Conservation (phyloP, 371 early-diverging fungal species). For the Rhizopus microsporus region DNA sequence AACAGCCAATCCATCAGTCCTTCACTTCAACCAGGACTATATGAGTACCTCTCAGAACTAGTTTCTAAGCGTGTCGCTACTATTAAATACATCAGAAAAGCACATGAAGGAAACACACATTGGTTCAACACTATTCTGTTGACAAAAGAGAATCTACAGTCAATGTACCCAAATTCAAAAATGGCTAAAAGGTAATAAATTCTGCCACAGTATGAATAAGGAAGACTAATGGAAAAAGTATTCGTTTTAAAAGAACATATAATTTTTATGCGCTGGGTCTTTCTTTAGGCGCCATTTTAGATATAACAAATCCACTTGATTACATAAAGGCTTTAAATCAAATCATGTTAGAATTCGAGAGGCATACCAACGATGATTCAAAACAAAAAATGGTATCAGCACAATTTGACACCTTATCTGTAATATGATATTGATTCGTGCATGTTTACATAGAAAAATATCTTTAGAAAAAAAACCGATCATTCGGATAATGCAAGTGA, state of each 20-base stretch:
- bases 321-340: conserved; percentile 65
- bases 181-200: conserved; percentile 42
- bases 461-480: conserved; percentile 52
- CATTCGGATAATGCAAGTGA: conserved; percentile 39
- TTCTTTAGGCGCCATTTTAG: conserved; percentile 64
- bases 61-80: conserved; percentile 70
- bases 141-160: conserved; percentile 48
- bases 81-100: conserved; percentile 60
- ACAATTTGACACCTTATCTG: background rate
- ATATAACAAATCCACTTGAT: conserved; percentile 63
- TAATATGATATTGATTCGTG: background rate
- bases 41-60: conserved; percentile 57
- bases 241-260: conserved; percentile 36
- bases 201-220: conserved; percentile 11
- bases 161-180: conserved; percentile 40
- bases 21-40: conserved; percentile 33
- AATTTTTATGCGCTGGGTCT: conserved; percentile 65
- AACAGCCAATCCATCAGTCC: background rate
- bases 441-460: conserved; percentile 48
- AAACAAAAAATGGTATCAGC: conserved; percentile 56
- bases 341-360: conserved; percentile 61
- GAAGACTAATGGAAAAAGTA: background rate
- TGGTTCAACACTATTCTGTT: conserved; percentile 66
- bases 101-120: conserved; percentile 58
- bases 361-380: conserved; percentile 50